Evolutionary conservation across 2,329 filamentous ascomycete species (phyloP).

Genomic region (Annulohypoxylon truncatum): DNA sequence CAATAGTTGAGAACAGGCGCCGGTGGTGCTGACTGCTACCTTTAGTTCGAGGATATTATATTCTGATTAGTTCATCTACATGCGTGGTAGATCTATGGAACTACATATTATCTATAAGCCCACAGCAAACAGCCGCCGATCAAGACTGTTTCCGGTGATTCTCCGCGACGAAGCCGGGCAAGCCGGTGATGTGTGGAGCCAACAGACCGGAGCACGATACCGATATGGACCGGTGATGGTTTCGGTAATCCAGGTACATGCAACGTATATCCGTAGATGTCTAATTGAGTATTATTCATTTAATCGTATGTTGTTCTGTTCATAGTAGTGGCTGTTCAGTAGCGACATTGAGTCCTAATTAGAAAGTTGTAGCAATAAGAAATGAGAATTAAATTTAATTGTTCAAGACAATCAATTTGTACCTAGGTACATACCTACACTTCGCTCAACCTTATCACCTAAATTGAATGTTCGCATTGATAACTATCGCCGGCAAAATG

Average conservation of each 20-base stretch:
- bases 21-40: slow-evolving; percentile 17
- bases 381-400: too few species aligned
- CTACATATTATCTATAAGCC: too few species aligned
- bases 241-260: neutral
- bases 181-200: slow-evolving; percentile 14
- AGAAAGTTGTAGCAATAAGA: too few species aligned
- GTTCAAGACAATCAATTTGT: neutral
- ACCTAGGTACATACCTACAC: neutral
- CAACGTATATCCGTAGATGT: neutral
- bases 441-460: neutral
- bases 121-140: slow-evolving; percentile 10
- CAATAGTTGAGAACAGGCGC: slow-evolving; percentile 19
- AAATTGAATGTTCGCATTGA: neutral
- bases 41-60: neutral
- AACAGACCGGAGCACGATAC: slow-evolving; percentile 24
- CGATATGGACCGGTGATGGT: slow-evolving; percentile 20
- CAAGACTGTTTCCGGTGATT: slow-evolving; percentile 15
- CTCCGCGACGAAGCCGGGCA: slow-evolving; percentile 21
- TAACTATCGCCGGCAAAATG: slow-evolving; percentile 6
- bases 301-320: neutral
- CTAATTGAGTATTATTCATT: neutral
- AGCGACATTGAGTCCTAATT: too few species aligned
- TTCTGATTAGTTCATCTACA: too few species aligned
- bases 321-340: too few species aligned
- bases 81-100: too few species aligned